These are phyloP conservation scores for Erigeron philadelphicus DNA, from an alignment of 140 eudicot species.

Conservation along the genomic window DNA sequence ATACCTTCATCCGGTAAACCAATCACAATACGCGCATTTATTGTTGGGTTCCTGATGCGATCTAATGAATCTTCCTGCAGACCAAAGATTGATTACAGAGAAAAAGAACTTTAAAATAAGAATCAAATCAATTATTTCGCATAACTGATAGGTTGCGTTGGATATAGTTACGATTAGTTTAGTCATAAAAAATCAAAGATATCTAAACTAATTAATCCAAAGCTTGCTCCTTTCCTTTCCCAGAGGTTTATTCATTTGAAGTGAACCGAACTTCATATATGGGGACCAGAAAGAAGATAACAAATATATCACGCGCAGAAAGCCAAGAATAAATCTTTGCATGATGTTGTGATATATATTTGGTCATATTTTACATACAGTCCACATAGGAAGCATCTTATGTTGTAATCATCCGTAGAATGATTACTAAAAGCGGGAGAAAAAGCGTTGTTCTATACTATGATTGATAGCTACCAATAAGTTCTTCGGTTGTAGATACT, in stretches of 20 bases:
- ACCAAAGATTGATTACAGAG: constrained; percentile 14
- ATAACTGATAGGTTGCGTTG: constrained; percentile 27
- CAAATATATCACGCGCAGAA: constrained; percentile 4
- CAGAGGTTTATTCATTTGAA: constrained; percentile 20
- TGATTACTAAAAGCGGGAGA: constrained; percentile 16
- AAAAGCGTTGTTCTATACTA: constrained; percentile 23
- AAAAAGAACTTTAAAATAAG: neutral
- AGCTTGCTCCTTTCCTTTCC: constrained; percentile 5
- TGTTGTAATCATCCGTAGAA: constrained; percentile 20
- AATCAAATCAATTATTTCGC: constrained; percentile 27
- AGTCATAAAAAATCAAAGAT: constrained; percentile 19
- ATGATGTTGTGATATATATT: constrained; percentile 18
- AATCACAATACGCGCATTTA: constrained; percentile 21
- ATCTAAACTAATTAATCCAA: neutral
- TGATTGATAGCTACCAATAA: constrained; percentile 27
- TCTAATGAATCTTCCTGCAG: constrained; percentile 19
- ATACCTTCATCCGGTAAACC: constrained; percentile 5
- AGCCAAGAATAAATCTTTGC: constrained; percentile 15
- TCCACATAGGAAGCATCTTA: constrained; percentile 24
- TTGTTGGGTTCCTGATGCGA: constrained; percentile 17
- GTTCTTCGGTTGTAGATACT: constrained; percentile 1
- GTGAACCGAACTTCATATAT: neutral
- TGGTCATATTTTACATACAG: constrained; percentile 20
- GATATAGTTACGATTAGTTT: constrained; percentile 22
- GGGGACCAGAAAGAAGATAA: constrained; percentile 18